Base-by-base conservation (phyloP, 345 rosid species). In the Rhodamnia rubescens region DNA sequence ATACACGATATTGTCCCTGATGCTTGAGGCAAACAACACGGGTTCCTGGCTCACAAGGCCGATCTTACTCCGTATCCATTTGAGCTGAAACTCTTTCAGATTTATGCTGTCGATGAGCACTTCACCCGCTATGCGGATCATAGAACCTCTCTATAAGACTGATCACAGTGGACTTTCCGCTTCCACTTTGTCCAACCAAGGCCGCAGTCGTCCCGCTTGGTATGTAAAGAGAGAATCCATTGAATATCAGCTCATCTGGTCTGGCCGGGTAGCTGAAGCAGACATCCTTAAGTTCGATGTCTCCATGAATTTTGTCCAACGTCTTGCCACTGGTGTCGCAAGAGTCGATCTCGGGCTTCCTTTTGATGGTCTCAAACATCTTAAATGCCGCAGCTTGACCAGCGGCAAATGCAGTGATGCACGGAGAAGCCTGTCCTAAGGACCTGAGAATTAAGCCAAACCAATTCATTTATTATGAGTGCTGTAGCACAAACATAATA, bases 31-130 rank as follows among this genome's bases (percentile, higher is more conserved):
- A 82, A 91, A 91, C 86, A 91, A 36, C 13, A 87, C 88, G 0
- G 92, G 91, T 75, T 91, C 90, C 64, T 90, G 92, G 52, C 90
- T 89, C 1, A 90, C 92, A 20, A 90, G 89, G 5, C 92, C 88
- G 2, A 90, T 90, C 82, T 90, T 85, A 64, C n/a, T 52, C 22
- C 89, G 82, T 2, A 89, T 85, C 92, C 92, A 90, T 78, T 84
- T 89, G 8, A 90, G 88, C 83, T 88, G 91, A 52, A 87, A 86
- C 7, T 88, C 87, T 84, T 83, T 89, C 53, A 88, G 74, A n/a
- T 89, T 87, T 42, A 89, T 36, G 42, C 90, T 87, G 8, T 90
- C 92, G 13, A 89, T 86, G 5, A 89, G 88, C 64, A 90, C 87
- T 74, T 89, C 86, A 21, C 91, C 91, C 0, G 89, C 82, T 26